A percentile compares a stretch with the other conserved stretches of the same genome.
Evolutionary conservation across 108 stramenopile genomes (phyloP).

Genomic region (Cyclotella cryptica): DNA sequence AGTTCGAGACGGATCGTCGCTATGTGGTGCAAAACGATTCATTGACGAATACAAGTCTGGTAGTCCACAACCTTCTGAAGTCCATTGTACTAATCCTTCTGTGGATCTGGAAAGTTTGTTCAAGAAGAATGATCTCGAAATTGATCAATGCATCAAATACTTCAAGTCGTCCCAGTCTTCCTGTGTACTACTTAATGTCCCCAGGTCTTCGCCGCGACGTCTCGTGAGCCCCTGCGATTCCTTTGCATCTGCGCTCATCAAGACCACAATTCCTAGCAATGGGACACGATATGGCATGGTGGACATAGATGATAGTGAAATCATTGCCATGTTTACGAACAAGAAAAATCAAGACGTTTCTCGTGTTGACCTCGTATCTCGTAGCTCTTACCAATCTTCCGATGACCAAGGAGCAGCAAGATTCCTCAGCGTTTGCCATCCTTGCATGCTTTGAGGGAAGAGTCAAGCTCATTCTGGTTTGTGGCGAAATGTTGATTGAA

Average conservation of each 20-base stretch:
- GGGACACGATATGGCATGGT: constrained; percentile 9
- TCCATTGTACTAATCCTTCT: neutral
- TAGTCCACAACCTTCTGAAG: neutral
- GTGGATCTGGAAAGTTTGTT: constrained; percentile 4
- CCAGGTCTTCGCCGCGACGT: neutral
- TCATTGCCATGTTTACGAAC: constrained; percentile 3
- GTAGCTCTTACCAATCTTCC: neutral
- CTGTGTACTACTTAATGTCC: neutral
- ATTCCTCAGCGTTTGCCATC: constrained; percentile 5
- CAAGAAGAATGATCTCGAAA: constrained; percentile 14
- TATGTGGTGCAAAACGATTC: neutral
- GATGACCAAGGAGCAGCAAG: neutral
- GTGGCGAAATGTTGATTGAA: neutral
- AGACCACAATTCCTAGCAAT: neutral
- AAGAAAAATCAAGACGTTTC: neutral
- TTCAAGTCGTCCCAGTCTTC: neutral
- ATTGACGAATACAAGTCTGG: neutral
- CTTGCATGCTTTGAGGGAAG: neutral
- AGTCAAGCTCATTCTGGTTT: neutral
- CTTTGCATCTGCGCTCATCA: neutral
- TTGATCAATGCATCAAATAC: constrained; percentile 7
- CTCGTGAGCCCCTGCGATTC: constrained; percentile 2
- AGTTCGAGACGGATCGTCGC: too few relatives aligned
- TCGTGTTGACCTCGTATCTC: neutral
- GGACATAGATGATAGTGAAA: constrained; percentile 15